phyloP scores from a whole-genome alignment of 2,329 filamentous ascomycete genomes.

The Trichoderma simmonsii region DNA sequence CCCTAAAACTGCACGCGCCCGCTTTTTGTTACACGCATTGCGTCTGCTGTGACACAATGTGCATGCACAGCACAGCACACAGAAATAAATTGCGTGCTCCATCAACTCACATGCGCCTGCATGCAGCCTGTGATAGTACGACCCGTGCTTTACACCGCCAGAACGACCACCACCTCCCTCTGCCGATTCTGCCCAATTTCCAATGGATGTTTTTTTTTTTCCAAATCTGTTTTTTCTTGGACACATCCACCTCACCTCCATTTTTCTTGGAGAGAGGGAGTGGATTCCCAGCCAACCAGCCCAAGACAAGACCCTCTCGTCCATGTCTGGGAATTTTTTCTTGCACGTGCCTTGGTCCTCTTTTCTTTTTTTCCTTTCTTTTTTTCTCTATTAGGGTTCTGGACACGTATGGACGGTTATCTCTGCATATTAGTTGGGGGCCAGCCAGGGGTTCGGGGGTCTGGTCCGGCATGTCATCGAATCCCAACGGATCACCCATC shows the following conservation, averaged over 20 bases:
- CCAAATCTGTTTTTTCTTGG: background rate
- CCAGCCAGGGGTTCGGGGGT: background rate
- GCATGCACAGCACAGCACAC: background rate
- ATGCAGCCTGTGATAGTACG: background rate
- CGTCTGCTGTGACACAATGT: background rate
- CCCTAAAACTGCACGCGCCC: background rate
- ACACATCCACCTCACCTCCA: background rate
- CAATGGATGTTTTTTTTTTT: background rate
- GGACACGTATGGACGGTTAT: background rate
- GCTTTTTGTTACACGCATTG: background rate
- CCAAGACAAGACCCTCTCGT: background rate
- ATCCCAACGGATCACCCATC: background rate
- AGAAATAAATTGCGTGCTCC: constrained; percentile 11
- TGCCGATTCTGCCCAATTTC: constrained; percentile 8
- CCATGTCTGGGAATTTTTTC: background rate
- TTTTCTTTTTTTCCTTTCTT: background rate
- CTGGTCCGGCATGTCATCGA: background rate
- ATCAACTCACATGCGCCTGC: constrained; percentile 6
- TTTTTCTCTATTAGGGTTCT: background rate
- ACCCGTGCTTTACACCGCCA: constrained; percentile 2
- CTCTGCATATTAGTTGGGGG: background rate
- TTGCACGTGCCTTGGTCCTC: background rate
- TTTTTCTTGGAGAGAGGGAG: background rate
- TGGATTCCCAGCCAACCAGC: background rate
- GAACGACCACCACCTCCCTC: background rate